A percentile compares a stretch with the other conserved stretches of the same genome.
These are phyloP conservation scores for Chloris gayana DNA, from an alignment of 176 grass and related monocot genomes.

Conservation along the genomic window DNA sequence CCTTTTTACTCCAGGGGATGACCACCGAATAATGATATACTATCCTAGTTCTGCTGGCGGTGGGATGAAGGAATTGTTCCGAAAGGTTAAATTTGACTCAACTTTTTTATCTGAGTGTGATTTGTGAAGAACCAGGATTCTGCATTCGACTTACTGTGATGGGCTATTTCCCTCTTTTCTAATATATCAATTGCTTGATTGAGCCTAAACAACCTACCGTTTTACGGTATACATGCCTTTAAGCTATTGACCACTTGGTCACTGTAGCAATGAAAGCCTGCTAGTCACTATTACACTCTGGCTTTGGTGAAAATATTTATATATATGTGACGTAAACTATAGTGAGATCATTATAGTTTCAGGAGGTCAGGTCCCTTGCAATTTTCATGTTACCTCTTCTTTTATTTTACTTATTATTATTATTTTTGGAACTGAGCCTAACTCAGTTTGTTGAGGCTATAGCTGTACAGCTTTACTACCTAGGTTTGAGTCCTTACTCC, in stretches of 20 bases:
- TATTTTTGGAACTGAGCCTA: not conserved
- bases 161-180: not conserved
- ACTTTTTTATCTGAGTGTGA: slow-evolving; percentile 15
- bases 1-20: slow-evolving; percentile 61
- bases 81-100: slow-evolving; percentile 63
- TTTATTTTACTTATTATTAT: too few species aligned
- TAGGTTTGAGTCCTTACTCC: not conserved
- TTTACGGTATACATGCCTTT: not conserved
- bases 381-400: slow-evolving; percentile 4
- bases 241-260: slow-evolving; percentile 10
- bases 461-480: too few species aligned
- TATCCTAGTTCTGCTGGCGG: slow-evolving; percentile 99
- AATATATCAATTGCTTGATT: slow-evolving; percentile 15
- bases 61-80: slow-evolving; percentile 97
- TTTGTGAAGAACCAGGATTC: not conserved
- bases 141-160: slow-evolving; percentile 14
- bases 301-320: slow-evolving; percentile 2
- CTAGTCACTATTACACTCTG: not conserved
- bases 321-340: slow-evolving; percentile 11
- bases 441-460: not conserved
- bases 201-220: slow-evolving; percentile 6
- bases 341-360: not conserved
- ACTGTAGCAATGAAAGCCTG: not conserved
- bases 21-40: slow-evolving; percentile 99
- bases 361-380: not conserved